phyloP scores from a whole-genome alignment of 129 eudicot species.

The Flaveria ramosissima region DNA sequence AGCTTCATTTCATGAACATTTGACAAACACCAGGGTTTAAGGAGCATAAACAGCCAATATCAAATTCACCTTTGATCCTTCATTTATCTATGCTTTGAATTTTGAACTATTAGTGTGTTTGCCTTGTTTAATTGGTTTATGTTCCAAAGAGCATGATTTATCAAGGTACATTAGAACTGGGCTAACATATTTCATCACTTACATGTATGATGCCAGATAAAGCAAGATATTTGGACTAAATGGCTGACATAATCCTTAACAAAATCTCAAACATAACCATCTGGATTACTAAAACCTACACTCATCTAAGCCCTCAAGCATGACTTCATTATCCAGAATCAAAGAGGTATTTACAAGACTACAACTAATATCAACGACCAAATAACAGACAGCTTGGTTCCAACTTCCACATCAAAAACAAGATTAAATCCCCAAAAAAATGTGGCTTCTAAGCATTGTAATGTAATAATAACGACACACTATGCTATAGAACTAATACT shows the following conservation, averaged over 20 bases:
- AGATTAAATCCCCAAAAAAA: background rate
- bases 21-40: slow-evolving; percentile 3
- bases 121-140: background rate
- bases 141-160: background rate
- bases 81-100: background rate
- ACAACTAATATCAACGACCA: background rate
- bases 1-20: background rate
- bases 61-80: background rate
- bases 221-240: background rate
- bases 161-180: background rate
- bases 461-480: background rate
- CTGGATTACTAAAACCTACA: background rate
- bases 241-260: too few relatives aligned
- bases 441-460: background rate
- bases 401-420: background rate
- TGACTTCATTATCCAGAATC: background rate
- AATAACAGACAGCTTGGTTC: background rate
- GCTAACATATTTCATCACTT: background rate
- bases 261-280: background rate
- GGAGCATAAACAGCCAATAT: background rate
- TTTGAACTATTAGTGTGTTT: background rate
- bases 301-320: background rate
- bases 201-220: background rate
- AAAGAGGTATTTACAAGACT: background rate
- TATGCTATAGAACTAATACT: background rate